A percentile compares a stretch with the other conserved stretches of the same genome.
phyloP scores from a whole-genome alignment of 176 grass and related monocot species.

The Leersia perrieri region DNA sequence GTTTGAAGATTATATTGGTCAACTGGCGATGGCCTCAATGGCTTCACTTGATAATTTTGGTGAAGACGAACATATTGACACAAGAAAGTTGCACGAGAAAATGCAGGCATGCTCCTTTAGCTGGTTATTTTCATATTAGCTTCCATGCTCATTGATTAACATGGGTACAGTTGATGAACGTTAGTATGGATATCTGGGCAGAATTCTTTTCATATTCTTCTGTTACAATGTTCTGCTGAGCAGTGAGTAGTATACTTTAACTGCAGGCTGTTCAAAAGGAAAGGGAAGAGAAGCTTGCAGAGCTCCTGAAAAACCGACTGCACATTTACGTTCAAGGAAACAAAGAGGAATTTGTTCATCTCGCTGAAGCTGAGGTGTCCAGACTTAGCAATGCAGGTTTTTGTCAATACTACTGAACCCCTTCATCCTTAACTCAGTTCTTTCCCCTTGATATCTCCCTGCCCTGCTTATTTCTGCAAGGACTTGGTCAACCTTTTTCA shows the following conservation, averaged over 20 bases:
- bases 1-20: constrained; percentile 98
- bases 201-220: constrained; percentile 13
- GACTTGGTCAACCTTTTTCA: not conserved
- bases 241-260: not conserved
- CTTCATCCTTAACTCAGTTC: not conserved
- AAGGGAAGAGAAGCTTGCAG: constrained; percentile 90
- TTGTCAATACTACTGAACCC: not conserved
- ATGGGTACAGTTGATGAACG: not conserved
- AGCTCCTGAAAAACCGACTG: constrained; percentile 67
- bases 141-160: constrained; percentile 21
- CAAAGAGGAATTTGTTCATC: constrained; percentile 60
- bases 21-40: constrained; percentile 95
- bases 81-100: constrained; percentile 72
- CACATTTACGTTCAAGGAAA: constrained; percentile 83
- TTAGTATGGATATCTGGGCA: constrained; percentile 3
- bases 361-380: constrained; percentile 77
- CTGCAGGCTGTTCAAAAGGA: constrained; percentile 86
- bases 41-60: constrained; percentile 84
- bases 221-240: constrained; percentile 17
- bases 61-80: constrained; percentile 76
- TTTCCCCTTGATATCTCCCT: not conserved
- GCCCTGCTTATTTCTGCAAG: constrained; percentile 2
- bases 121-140: constrained; percentile 13
- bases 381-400: constrained; percentile 91
- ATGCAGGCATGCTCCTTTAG: constrained; percentile 66